Evolutionary conservation across 2,329 filamentous ascomycete genomes (phyloP).

Genomic region (Knufia petricola): DNA sequence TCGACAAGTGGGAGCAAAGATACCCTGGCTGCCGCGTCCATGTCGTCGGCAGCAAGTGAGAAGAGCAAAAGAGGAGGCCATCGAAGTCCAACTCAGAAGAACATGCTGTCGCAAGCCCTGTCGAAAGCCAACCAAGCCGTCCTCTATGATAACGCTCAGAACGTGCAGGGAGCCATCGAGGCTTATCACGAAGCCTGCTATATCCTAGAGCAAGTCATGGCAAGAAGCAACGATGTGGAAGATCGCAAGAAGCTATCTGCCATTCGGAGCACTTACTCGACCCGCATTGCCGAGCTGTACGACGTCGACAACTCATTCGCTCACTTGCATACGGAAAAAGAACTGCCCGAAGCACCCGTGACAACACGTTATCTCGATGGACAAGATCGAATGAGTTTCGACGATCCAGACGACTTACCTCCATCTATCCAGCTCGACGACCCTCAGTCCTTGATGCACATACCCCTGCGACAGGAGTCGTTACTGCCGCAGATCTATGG

Average conservation of each 20-base stretch:
- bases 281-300: conserved; percentile 76
- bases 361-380: conserved; percentile 41
- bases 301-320: conserved; percentile 50
- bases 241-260: conserved; percentile 85
- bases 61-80: conserved; percentile 27
- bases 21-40: conserved; percentile 24
- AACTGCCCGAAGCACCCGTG: conserved; percentile 60
- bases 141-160: conserved; percentile 88
- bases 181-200: conserved; percentile 87
- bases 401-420: conserved; percentile 23
- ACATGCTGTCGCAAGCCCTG: conserved; percentile 89
- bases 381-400: conserved; percentile 5
- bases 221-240: conserved; percentile 71
- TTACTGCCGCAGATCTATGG: conserved; percentile 20
- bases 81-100: conserved; percentile 66
- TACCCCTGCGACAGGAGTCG: conserved; percentile 22
- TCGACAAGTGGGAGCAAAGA: conserved; percentile 14
- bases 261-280: conserved; percentile 84
- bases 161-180: conserved; percentile 81
- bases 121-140: conserved; percentile 95
- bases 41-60: conserved; percentile 23
- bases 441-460: conserved; percentile 10
- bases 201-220: conserved; percentile 77
- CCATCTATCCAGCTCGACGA: background rate
- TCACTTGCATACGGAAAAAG: conserved; percentile 50